Evolutionary conservation across 352 stramenopile genomes (phyloP).

Genomic region (Globisporangium cederbergense): DNA sequence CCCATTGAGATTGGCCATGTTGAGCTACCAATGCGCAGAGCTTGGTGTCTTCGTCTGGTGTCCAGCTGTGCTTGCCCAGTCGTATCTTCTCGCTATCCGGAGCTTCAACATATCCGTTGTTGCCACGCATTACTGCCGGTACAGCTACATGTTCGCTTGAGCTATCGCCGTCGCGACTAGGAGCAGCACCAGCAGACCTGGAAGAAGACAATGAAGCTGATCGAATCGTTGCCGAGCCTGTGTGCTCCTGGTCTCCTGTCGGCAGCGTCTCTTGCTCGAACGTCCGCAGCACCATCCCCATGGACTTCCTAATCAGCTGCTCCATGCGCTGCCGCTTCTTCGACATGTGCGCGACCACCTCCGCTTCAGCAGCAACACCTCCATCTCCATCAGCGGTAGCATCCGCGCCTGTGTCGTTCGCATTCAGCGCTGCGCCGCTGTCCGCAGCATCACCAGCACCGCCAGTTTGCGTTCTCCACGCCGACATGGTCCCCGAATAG

Average conservation of each 20-base stretch:
- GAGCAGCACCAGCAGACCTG: too few relatives aligned
- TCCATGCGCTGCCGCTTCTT: conserved; percentile 60
- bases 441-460: background rate
- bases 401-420: background rate
- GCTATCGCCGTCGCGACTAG: too few relatives aligned
- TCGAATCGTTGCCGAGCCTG: background rate
- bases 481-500: too few relatives aligned
- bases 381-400: background rate
- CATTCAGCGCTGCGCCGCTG: background rate
- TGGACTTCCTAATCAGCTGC: conserved; percentile 45
- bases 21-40: conserved; percentile 38
- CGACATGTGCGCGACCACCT: conserved; percentile 3
- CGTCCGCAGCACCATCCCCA: conserved; percentile 24
- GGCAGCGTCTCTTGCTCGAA: conserved; percentile 7
- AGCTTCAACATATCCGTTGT: background rate
- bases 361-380: background rate
- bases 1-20: conserved; percentile 33
- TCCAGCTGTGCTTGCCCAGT: conserved; percentile 32
- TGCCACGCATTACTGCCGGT: background rate
- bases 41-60: conserved; percentile 37
- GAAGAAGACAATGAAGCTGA: background rate
- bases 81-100: background rate
- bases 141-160: background rate
- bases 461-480: background rate
- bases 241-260: background rate